phyloP scores from a whole-genome alignment of 768 basidiomycete genomes.

The Calocybe gangraenosa region DNA sequence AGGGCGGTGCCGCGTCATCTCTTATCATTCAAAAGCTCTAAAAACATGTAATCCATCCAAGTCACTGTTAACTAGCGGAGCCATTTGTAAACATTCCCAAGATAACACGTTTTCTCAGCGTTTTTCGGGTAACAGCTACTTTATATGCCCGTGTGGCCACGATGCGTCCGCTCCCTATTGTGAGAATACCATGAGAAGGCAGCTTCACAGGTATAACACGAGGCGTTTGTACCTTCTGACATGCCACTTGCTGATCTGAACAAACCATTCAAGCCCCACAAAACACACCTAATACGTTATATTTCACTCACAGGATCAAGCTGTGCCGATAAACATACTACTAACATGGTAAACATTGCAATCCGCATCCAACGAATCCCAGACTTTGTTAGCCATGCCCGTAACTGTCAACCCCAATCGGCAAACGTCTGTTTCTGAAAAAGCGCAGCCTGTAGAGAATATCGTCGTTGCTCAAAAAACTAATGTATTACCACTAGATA shows the following conservation, averaged over 20 bases:
- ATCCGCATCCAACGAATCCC: no score
- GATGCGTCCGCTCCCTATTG: no score
- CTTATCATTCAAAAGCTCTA: constrained; percentile 85
- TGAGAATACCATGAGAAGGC: constrained; percentile 1
- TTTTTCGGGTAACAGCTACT: background rate
- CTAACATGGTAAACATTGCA: no score
- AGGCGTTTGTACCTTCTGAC: background rate
- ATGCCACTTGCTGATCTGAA: no score
- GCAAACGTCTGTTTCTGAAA: constrained; percentile 1
- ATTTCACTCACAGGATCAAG: background rate
- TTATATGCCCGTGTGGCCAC: no score
- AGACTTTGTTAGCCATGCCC: no score
- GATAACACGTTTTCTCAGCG: constrained; percentile 1
- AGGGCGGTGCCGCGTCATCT: constrained; percentile 93
- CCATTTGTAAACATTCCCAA: constrained; percentile 11
- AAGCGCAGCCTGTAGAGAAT: background rate
- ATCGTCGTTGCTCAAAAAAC: constrained; percentile 24
- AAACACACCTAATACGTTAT: background rate
- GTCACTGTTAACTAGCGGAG: constrained; percentile 7
- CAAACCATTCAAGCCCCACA: no score
- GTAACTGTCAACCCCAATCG: background rate
- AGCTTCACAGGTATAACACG: no score
- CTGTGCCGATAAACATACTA: no score
- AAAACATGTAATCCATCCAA: constrained; percentile 18
- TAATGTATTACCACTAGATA: constrained; percentile 26